phyloP scores from a whole-genome alignment of 441 rosid genomes.

The Euphorbia celastroides region DNA sequence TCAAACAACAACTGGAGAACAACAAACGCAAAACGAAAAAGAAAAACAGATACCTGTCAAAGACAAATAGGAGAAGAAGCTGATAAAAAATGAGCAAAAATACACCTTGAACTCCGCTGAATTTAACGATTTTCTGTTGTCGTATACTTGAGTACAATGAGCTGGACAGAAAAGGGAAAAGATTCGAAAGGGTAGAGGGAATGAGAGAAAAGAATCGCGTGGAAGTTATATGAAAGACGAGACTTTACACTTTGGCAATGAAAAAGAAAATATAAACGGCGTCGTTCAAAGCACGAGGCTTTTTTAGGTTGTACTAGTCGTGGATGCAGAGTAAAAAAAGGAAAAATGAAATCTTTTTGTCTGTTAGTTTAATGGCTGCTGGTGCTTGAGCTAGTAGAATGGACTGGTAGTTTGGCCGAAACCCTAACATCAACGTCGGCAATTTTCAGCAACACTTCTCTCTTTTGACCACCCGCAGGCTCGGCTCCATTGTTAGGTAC shows the following conservation, averaged over 20 bases:
- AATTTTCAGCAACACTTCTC: neutral
- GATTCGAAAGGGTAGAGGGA: neutral
- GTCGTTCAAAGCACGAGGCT: too few relatives aligned
- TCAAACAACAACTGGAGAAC: conserved; percentile 1
- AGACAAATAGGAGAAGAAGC: neutral
- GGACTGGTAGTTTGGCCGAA: conserved; percentile 17
- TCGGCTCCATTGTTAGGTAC: neutral
- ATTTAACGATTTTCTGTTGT: neutral
- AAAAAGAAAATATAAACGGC: too few relatives aligned
- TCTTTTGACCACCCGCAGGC: neutral
- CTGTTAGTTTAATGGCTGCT: neutral
- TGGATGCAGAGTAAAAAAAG: neutral
- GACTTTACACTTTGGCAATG: neutral
- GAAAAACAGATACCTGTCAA: neutral
- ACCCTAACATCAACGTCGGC: conserved; percentile 6
- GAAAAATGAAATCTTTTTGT: neutral
- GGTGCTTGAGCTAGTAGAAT: neutral
- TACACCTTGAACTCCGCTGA: neutral
- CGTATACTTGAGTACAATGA: neutral
- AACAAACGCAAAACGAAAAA: neutral
- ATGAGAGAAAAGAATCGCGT: neutral
- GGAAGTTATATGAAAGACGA: neutral
- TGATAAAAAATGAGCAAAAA: neutral
- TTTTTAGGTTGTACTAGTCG: neutral
- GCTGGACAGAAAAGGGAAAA: neutral